These are phyloP conservation scores for Penicillium mononematosum DNA, from an alignment of 495 filamentous ascomycete genomes.

Conservation along the genomic window DNA sequence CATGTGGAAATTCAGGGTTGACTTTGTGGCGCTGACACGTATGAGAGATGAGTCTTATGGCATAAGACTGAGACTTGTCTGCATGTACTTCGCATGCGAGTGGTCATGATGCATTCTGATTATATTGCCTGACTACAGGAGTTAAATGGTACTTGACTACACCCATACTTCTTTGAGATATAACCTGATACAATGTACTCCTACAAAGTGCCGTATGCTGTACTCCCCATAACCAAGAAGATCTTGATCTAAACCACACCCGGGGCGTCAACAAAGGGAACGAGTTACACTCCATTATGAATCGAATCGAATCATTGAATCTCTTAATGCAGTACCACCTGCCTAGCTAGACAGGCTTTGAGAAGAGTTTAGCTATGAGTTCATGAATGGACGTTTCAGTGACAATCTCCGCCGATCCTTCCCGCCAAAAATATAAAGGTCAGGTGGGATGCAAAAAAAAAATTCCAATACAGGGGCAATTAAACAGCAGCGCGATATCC, in stretches of 20 bases:
- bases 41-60: slow-evolving; percentile 8
- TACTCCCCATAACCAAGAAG: background rate
- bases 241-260: background rate
- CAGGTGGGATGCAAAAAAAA: slow-evolving; percentile 10
- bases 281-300: background rate
- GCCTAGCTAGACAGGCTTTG: background rate
- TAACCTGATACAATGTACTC: background rate
- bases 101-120: slow-evolving; percentile 2
- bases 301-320: slow-evolving; percentile 4
- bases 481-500: background rate
- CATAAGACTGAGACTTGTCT: background rate
- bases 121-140: background rate
- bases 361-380: background rate
- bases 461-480: background rate
- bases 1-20: slow-evolving; percentile 17
- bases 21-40: slow-evolving; percentile 36
- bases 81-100: slow-evolving; percentile 3
- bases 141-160: background rate
- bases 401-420: slow-evolving; percentile 1
- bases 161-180: background rate
- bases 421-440: background rate
- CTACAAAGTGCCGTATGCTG: background rate
- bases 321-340: slow-evolving; percentile 3
- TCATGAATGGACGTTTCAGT: background rate
- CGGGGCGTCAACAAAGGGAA: background rate